A percentile compares a stretch with the other conserved stretches of the same genome.
Evolutionary conservation across 1,284 basidiomycete genomes (phyloP).

Genomic region (Mycena sp.): DNA sequence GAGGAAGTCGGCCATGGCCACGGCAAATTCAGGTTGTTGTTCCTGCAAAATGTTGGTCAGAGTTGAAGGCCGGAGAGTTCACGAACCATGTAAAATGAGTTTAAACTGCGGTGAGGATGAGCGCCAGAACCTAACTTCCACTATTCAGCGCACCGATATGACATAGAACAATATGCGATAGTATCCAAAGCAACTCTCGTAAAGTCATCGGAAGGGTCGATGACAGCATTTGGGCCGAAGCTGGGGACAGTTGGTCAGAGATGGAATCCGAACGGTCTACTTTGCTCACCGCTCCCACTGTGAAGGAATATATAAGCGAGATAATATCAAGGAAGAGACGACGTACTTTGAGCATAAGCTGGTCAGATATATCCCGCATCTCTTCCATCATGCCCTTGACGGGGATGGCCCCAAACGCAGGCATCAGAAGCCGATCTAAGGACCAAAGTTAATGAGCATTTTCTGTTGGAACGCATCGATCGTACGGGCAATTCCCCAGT

Average conservation of each 20-base stretch:
- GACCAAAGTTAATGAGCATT: not conserved
- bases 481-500: conserved; percentile 57
- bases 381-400: conserved; percentile 60
- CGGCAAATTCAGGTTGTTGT: conserved; percentile 51
- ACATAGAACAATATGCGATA: conserved; percentile 56
- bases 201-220: conserved; percentile 57
- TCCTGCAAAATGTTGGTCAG: conserved; percentile 22
- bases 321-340: not conserved
- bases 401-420: conserved; percentile 57
- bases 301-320: not conserved
- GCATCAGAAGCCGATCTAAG: conserved; percentile 63
- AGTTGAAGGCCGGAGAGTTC: not conserved
- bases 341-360: conserved; percentile 52
- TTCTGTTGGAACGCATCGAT: not conserved
- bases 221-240: conserved; percentile 52
- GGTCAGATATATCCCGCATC: conserved; percentile 59
- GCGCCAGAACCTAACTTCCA: too few relatives aligned
- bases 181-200: conserved; percentile 60
- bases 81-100: conserved; percentile 48
- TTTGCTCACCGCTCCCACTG: conserved; percentile 52
- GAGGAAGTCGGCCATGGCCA: conserved; percentile 55
- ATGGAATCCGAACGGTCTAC: too few relatives aligned
- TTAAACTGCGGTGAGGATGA: conserved; percentile 38
- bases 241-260: conserved; percentile 35
- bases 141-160: conserved; percentile 45